These are phyloP conservation scores for Ramaria rubella DNA, from an alignment of 768 basidiomycete species.

Conservation along the genomic window DNA sequence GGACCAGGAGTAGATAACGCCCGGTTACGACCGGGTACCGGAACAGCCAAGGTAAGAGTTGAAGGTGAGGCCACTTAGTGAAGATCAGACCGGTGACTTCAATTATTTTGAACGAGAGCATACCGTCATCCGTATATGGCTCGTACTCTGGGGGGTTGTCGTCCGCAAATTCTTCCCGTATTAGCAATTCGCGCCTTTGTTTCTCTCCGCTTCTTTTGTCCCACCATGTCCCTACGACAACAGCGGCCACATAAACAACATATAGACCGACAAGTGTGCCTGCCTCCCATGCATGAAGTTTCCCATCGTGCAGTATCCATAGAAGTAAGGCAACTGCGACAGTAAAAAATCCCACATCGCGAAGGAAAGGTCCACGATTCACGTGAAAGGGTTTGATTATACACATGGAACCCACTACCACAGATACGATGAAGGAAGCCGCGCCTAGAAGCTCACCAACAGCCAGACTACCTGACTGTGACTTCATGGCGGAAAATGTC, in stretches of 20 bases:
- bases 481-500: slow-evolving; percentile 88
- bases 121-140: slow-evolving; percentile 62
- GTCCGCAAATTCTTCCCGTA: slow-evolving; percentile 55
- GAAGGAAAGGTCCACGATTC: slow-evolving; percentile 69
- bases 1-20: slow-evolving; percentile 31
- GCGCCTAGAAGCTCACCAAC: slow-evolving; percentile 95
- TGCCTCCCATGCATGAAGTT: slow-evolving; percentile 69
- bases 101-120: slow-evolving; percentile 19
- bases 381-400: slow-evolving; percentile 94
- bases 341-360: slow-evolving; percentile 95
- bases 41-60: slow-evolving; percentile 5
- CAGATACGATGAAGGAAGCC: slow-evolving; percentile 91
- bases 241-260: slow-evolving; percentile 64
- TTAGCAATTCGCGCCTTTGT: slow-evolving; percentile 41
- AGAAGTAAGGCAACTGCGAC: slow-evolving; percentile 71
- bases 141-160: no score
- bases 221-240: slow-evolving; percentile 77
- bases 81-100: slow-evolving; percentile 9
- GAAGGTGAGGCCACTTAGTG: slow-evolving; percentile 2
- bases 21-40: slow-evolving; percentile 29
- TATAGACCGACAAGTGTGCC: slow-evolving; percentile 66
- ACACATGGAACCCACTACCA: slow-evolving; percentile 97
- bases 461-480: slow-evolving; percentile 80
- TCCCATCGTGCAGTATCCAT: slow-evolving; percentile 68
- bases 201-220: slow-evolving; percentile 45